A percentile compares a stretch with the other conserved stretches of the same genome.
Conservation (phyloP, 495 filamentous ascomycete genomes). For the Endocarpon pusillum region DNA sequence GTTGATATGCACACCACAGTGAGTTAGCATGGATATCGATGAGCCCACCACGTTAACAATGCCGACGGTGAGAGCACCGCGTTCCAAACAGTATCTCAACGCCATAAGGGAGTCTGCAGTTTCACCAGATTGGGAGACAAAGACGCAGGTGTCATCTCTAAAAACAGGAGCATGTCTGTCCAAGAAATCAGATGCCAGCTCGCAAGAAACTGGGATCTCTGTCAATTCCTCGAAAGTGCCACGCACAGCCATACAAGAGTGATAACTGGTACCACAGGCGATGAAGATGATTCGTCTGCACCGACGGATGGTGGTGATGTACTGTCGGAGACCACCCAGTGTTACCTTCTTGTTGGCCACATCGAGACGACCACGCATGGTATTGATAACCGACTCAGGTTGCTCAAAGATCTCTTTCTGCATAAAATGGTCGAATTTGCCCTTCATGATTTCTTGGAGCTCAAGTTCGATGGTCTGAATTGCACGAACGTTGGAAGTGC, state of each 20-base stretch:
- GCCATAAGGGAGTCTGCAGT: constrained; percentile 98
- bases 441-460: constrained; percentile 99
- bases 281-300: constrained; percentile 97
- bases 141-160: constrained; percentile 97
- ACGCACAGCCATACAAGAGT: constrained; percentile 98
- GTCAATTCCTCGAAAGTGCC: constrained; percentile 95
- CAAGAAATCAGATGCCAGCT: constrained; percentile 94
- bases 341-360: constrained; percentile 84
- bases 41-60: constrained; percentile 97
- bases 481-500: constrained; percentile 84
- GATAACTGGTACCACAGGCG: constrained; percentile 92
- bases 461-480: constrained; percentile 98
- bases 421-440: constrained; percentile 99
- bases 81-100: constrained; percentile 90
- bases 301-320: constrained; percentile 87
- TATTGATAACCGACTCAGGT: constrained; percentile 97
- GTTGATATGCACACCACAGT: constrained; percentile 99
- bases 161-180: constrained; percentile 97
- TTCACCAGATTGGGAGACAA: constrained; percentile 96
- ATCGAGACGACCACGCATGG: constrained; percentile 96
- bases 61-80: constrained; percentile 89
- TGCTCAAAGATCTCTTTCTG: constrained; percentile 99
- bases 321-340: constrained; percentile 84
- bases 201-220: constrained; percentile 93
- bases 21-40: constrained; percentile 91